Evolutionary conservation across 768 basidiomycete genomes (phyloP), one percentile per base, ranked within the genome.

Genomic region (Suillus subluteus): DNA sequence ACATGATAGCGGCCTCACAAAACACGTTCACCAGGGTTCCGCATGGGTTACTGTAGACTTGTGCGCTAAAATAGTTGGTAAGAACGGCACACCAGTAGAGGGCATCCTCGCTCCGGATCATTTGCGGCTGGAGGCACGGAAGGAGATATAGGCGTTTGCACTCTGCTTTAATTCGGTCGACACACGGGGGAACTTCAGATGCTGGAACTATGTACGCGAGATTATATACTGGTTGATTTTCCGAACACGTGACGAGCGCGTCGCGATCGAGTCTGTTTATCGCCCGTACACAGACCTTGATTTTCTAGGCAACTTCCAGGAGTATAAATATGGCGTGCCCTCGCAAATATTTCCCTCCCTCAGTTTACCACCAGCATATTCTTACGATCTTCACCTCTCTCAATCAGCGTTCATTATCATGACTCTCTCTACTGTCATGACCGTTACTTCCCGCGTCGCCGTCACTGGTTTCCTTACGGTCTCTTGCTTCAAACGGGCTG

Each of bases 141-240:
- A 15, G 23, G 48, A 13, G 23, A 50, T 23, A 6, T 12, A 6
- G 13, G 6, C 48, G 23, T 15, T 26, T 50, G 26, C 23, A 26
- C 23, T 26, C 50, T 52, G 50, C 50, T 52, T 16, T 8, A 52
- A 52, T 16, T 26, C 30, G 16, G 26, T 26, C 6, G 16, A 16
- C 23, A 6, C 23, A 50, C 6, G 16, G 41, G 41, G 41, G 16
- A 18, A 16, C 41, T 43, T 18, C 41, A 43, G 41, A 43, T 43
- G 41, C 5, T 43, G 41, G 41, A 43, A 18, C 16, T 6, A 43
- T 18, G 41, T 43, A 43, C 41, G 16, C 41, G 16, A 18, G 15
- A 43, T 43, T 43, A 43, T 43, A 43, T 43, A 41, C 48, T 50
- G 48, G 40, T 50, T 50, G 48, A 26, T 50, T 50, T 50, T 50